Conservation (phyloP, 345 rosid species). For the Iberis pinnata region DNA sequence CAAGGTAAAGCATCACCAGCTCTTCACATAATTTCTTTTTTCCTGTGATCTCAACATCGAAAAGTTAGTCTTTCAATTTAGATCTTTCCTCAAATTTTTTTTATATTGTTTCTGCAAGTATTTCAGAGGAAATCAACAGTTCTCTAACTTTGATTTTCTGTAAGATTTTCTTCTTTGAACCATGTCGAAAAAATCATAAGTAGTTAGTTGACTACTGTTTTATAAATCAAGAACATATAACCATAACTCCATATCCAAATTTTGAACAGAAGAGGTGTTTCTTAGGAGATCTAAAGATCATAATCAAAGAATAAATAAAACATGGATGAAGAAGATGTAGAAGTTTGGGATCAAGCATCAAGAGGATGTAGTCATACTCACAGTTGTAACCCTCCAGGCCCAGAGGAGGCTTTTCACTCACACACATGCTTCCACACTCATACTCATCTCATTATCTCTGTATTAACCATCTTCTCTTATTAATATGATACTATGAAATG, state of each 20-base stretch:
- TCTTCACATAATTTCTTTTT: slow-evolving; percentile 1
- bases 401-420: slow-evolving; percentile 43
- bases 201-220: slow-evolving; percentile 18
- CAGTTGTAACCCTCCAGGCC: slow-evolving; percentile 68
- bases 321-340: slow-evolving; percentile 23
- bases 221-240: slow-evolving; percentile 16
- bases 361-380: slow-evolving; percentile 67
- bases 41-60: not conserved
- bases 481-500: not conserved
- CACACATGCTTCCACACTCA: slow-evolving; percentile 77
- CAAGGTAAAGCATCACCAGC: slow-evolving; percentile 24
- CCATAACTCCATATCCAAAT: slow-evolving; percentile 5
- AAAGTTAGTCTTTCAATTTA: not conserved
- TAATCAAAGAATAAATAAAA: not conserved
- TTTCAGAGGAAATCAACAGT: slow-evolving; percentile 1
- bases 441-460: slow-evolving; percentile 38
- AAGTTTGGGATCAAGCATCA: not conserved
- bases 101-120: not conserved
- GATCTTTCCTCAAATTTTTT: not conserved
- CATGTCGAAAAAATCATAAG: slow-evolving; percentile 2
- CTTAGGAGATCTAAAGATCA: not conserved
- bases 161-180: slow-evolving; percentile 8
- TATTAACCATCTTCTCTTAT: not conserved
- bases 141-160: slow-evolving; percentile 10
- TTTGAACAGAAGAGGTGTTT: not conserved